Evolutionary conservation across 345 rosid species (phyloP).

Genomic region (thale cress (Arabidopsis thaliana)): TAIR10.1 NC_003074.8:2271501-2272000

Average conservation of each 20-base stretch:
- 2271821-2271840: slow-evolving; percentile 63
- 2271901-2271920: slow-evolving; percentile 29
- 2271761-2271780: slow-evolving; percentile 84
- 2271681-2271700: slow-evolving; percentile 13
- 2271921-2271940: slow-evolving; percentile 14
- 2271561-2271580: slow-evolving; percentile 1
- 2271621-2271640: slow-evolving; percentile 10
- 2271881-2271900: slow-evolving; percentile 73
- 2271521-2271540: slow-evolving; percentile 65
- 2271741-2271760: slow-evolving; percentile 25
- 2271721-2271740: slow-evolving; percentile 7
- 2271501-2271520: slow-evolving; percentile 67
- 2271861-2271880: slow-evolving; percentile 71
- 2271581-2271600: slow-evolving; percentile 9
- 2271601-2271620: slow-evolving; percentile 11
- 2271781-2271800: slow-evolving; percentile 77
- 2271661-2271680: background rate
- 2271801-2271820: slow-evolving; percentile 78
- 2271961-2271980: slow-evolving; percentile 94
- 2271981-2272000: slow-evolving; percentile 76
- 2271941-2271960: slow-evolving; percentile 23
- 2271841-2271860: slow-evolving; percentile 54
- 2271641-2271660: slow-evolving; percentile 6
- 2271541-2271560: slow-evolving; percentile 8
- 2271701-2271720: slow-evolving; percentile 1